These are phyloP conservation scores for Massariosphaeria phaeospora DNA, from an alignment of 495 filamentous ascomycete genomes.

Conservation along the genomic window DNA sequence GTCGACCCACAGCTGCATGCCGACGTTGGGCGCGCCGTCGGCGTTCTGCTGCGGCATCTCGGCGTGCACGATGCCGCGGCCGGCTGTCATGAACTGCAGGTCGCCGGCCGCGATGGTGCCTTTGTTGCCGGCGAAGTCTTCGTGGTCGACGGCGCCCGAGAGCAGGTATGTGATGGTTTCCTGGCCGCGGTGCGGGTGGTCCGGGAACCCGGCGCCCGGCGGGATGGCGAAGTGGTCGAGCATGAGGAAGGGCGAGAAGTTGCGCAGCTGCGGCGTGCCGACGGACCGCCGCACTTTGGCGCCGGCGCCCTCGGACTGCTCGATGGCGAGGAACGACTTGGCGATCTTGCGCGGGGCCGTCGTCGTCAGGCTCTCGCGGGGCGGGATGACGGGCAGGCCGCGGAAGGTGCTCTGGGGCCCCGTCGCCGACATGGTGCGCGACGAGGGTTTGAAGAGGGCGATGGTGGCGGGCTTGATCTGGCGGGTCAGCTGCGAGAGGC, in stretches of 20 bases:
- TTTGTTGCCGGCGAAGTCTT: constrained; percentile 87
- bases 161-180: constrained; percentile 93
- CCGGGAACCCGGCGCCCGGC: constrained; percentile 80
- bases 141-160: constrained; percentile 80
- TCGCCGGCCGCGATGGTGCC: constrained; percentile 83
- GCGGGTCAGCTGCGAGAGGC: constrained; percentile 22
- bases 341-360: constrained; percentile 68
- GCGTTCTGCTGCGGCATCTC: constrained; percentile 85
- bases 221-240: constrained; percentile 86
- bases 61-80: constrained; percentile 87
- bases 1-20: constrained; percentile 94
- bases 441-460: constrained; percentile 5
- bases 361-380: constrained; percentile 38
- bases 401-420: constrained; percentile 33
- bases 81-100: constrained; percentile 97
- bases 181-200: constrained; percentile 64
- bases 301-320: constrained; percentile 86
- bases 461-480: constrained; percentile 12
- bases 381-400: constrained; percentile 42
- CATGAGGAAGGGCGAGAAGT: constrained; percentile 95
- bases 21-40: constrained; percentile 74
- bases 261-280: constrained; percentile 73
- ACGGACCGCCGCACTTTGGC: constrained; percentile 85
- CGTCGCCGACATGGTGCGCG: constrained; percentile 23
- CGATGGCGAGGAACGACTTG: constrained; percentile 74